Evolutionary conservation across 306 rosid species (phyloP).

Genomic region (Canavalia gladiata): DNA sequence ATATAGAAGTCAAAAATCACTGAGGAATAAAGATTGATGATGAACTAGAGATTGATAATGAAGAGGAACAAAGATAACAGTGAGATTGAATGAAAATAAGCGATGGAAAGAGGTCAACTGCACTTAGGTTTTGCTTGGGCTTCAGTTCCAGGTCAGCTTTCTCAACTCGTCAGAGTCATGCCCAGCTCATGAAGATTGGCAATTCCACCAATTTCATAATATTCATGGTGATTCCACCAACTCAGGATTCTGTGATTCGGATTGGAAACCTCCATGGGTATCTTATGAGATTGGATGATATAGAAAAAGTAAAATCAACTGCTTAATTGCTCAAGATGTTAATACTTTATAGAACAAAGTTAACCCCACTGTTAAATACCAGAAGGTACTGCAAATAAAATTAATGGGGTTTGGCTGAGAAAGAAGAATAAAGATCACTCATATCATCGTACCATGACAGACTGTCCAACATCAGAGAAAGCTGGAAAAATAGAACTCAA

Average conservation of each 20-base stretch:
- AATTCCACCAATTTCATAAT: neutral
- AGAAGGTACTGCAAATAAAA: too few species aligned
- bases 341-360: neutral
- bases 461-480: neutral
- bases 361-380: neutral
- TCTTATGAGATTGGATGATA: neutral
- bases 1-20: neutral
- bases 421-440: neutral
- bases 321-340: neutral
- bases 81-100: neutral
- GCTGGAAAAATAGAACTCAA: neutral
- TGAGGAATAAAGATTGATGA: neutral
- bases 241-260: neutral
- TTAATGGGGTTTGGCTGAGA: too few species aligned
- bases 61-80: neutral
- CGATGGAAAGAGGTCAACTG: neutral
- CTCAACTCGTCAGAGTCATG: neutral
- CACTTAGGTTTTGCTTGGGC: neutral
- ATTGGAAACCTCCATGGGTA: neutral
- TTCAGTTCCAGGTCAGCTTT: neutral
- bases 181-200: neutral
- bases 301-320: neutral
- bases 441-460: constrained; percentile 15
- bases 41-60: neutral
- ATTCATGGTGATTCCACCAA: neutral